Evolutionary conservation across 257 asterid genomes (phyloP).

Genomic region (Verbascum thapsus): DNA sequence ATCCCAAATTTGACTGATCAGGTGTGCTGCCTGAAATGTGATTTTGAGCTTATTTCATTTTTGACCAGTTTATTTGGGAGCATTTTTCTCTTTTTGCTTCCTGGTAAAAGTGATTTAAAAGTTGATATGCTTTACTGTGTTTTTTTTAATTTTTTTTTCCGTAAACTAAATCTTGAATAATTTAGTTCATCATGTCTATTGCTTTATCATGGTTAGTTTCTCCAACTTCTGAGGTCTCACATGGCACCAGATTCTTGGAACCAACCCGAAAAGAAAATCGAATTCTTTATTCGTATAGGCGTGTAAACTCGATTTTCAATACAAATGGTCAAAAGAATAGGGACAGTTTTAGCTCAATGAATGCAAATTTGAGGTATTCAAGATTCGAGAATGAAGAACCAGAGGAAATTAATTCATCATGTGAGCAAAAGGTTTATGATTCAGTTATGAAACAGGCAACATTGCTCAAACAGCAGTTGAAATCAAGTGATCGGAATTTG

Average conservation of each 20-base stretch:
- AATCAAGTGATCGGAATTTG: constrained; percentile 44
- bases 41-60: constrained; percentile 31
- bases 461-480: constrained; percentile 61
- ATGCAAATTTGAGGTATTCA: constrained; percentile 44
- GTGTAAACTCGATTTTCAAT: constrained; percentile 38
- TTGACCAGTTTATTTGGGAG: too few species aligned
- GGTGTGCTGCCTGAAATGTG: constrained; percentile 12
- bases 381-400: too few species aligned
- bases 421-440: constrained; percentile 94
- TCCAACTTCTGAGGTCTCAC: constrained; percentile 58
- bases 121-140: too few species aligned
- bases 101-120: constrained; percentile 32
- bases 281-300: constrained; percentile 40
- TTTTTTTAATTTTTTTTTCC: too few species aligned
- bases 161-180: constrained; percentile 34
- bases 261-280: constrained; percentile 54
- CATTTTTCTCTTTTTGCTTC: constrained; percentile 23
- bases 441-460: constrained; percentile 95
- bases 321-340: constrained; percentile 43
- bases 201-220: constrained; percentile 73
- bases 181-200: constrained; percentile 66
- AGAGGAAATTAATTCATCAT: constrained; percentile 65
- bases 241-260: constrained; percentile 54
- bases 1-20: too few species aligned
- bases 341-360: constrained; percentile 36